Conservation (phyloP, 192 early-diverging fungal species). For the Mortierella antarctica region DNA sequence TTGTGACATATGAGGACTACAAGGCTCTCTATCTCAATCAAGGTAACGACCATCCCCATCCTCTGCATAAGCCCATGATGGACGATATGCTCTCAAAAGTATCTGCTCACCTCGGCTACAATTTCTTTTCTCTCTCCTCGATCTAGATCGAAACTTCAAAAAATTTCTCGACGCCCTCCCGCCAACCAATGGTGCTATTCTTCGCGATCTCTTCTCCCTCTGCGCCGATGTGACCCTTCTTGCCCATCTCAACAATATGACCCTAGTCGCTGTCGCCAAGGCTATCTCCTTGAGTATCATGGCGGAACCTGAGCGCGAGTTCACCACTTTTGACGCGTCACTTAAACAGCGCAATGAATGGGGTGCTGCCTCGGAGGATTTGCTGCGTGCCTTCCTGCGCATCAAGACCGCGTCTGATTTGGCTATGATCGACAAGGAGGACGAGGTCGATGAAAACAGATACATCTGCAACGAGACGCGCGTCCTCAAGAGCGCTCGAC, state of each 20-base stretch:
- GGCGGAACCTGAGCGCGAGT: conserved; percentile 39
- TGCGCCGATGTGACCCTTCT: conserved; percentile 46
- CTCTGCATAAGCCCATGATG: too few species aligned
- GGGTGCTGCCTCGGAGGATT: conserved; percentile 48
- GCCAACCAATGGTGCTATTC: conserved; percentile 39
- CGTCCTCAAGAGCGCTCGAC: conserved; percentile 48
- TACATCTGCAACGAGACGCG: conserved; percentile 46
- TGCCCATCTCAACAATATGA: conserved; percentile 48
- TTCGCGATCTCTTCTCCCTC: conserved; percentile 50
- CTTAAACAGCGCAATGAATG: conserved; percentile 39
- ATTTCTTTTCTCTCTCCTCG: not conserved
- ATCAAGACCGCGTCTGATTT: conserved; percentile 44
- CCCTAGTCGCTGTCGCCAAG: conserved; percentile 39
- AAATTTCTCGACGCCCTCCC: conserved; percentile 28
- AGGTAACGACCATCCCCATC: conserved; percentile 11
- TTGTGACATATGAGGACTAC: conserved; percentile 51
- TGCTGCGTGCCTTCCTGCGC: conserved; percentile 45
- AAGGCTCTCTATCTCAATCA: conserved; percentile 32
- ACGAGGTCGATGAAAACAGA: conserved; percentile 45
- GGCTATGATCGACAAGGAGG: conserved; percentile 42
- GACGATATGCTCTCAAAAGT: too few species aligned
- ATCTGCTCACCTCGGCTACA: too few species aligned
- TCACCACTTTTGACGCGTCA: conserved; percentile 44
- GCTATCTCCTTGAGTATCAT: conserved; percentile 49
- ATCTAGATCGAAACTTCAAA: conserved; percentile 37